These are phyloP conservation scores for Insectozyma bohioensis DNA, from an alignment of 1,139 yeast genomes.

Conservation along the genomic window DNA sequence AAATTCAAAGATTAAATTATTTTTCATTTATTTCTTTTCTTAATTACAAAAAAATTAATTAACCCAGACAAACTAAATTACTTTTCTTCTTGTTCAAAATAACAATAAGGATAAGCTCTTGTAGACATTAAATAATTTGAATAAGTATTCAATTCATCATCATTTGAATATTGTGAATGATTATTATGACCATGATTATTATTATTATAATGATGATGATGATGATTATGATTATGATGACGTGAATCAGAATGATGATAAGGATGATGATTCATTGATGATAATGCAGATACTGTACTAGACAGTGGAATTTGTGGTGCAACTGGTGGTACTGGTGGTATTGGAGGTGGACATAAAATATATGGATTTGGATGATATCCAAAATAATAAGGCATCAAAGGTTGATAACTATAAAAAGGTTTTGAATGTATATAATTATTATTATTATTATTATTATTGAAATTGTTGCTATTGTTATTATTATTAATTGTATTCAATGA, in stretches of 20 bases:
- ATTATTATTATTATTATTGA: not conserved
- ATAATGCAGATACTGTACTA: not conserved
- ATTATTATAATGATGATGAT: no score
- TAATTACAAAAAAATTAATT: no score
- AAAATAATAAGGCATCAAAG: conserved; percentile 15
- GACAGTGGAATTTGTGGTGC: conserved; percentile 1
- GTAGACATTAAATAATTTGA: conserved; percentile 9
- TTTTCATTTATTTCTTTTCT: no score
- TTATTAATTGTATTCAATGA: not conserved
- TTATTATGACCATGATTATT: no score
- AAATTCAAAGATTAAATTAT: no score
- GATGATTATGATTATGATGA: no score
- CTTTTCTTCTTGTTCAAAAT: conserved; percentile 5
- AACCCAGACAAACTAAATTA: no score
- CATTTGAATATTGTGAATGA: no score
- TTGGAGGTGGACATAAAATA: conserved; percentile 6
- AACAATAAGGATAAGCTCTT: conserved; percentile 9
- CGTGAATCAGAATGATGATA: no score
- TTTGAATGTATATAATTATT: no score
- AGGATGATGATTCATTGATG: not conserved
- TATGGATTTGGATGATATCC: conserved; percentile 16
- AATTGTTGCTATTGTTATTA: not conserved
- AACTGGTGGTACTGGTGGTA: not conserved
- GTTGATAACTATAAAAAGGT: conserved; percentile 15
- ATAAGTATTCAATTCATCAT: not conserved